These are phyloP conservation scores for Bipolaris victoriae DNA, from an alignment of 2,329 filamentous ascomycete genomes.

Conservation along the genomic window DNA sequence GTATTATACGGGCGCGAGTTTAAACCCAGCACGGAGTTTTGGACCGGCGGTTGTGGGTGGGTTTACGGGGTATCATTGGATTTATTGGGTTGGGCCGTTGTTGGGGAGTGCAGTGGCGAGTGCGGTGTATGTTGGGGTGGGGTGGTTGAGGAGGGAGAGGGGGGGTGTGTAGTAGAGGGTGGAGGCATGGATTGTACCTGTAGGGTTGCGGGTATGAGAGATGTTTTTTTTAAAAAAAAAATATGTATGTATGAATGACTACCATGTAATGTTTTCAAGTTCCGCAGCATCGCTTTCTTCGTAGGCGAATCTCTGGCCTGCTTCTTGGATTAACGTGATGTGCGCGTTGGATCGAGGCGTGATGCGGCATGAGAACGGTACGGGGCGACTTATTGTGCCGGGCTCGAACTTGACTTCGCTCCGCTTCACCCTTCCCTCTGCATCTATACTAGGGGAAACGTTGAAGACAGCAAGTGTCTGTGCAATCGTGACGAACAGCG, in stretches of 20 bases:
- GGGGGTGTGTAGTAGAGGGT: not conserved
- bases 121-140: constrained; percentile 56
- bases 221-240: no score
- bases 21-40: constrained; percentile 56
- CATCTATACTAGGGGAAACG: constrained; percentile 30
- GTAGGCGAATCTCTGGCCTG: constrained; percentile 44
- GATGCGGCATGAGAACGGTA: constrained; percentile 41
- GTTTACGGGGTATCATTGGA: constrained; percentile 43
- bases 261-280: constrained; percentile 2
- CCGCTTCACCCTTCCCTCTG: not conserved
- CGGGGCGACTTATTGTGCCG: constrained; percentile 47
- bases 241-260: no score
- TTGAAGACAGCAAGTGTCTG: constrained; percentile 57
- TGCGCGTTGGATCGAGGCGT: constrained; percentile 42
- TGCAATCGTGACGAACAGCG: constrained; percentile 51
- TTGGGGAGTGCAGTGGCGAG: constrained; percentile 53
- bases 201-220: no score
- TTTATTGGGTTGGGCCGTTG: constrained; percentile 53
- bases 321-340: constrained; percentile 38
- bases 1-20: constrained; percentile 53
- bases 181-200: no score
- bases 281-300: constrained; percentile 44
- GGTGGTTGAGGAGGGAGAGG: constrained; percentile 4
- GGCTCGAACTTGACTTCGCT: constrained; percentile 19
- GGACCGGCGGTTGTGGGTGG: constrained; percentile 54